Evolutionary conservation across 2,329 filamentous ascomycete species (phyloP), one percentile per base, ranked within the genome.

Genomic region (Lachnellula arida): DNA sequence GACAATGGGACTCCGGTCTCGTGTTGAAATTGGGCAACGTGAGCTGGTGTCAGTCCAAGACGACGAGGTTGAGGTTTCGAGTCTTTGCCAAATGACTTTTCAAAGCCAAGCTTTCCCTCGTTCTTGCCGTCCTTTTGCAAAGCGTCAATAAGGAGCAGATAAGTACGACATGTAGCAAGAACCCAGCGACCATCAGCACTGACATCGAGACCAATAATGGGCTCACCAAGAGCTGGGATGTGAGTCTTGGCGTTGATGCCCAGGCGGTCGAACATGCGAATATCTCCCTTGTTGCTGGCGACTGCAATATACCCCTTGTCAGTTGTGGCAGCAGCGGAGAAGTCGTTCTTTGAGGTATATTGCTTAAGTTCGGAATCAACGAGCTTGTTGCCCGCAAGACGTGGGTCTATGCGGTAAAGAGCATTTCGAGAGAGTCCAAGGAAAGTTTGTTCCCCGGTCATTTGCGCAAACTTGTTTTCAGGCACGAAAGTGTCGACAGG

Each of bases 181-280:
- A 99, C 85, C 93, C 93, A 99, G 65, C 91, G 89, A 50, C 94
- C 94, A 71, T 99, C 91, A 7, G 94, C 94, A 51, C 91, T 96
- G 11, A 96, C 91, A 70, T 99, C 94, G 60, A 99, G 82, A 57
- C 94, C 94, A 62, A 95, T 88, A 67, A 99, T 97, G 3, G 92
- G 85, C 68, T 99, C 94, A 63, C 94, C 94, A 14, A 99, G 84
- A 5, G 94, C 94, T 3, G 94, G 94, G 55, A 99, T 92, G 61
- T 95, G 89, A 0, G 94, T 97, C 80, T 99, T 99, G 40, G 94
- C 94, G 64, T 96, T 95, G 75, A 97, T 95, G 14, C 94, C 94
- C 2, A 99, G 83, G 17, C 92, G 89, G 71, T 99, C 94, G 67
- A 99, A 99, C 66, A 99, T 84, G 53, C 94, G 90, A 60, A 99